These are phyloP conservation scores for Sporobolomyces phaffii DNA, from an alignment of 768 basidiomycete species.

Conservation along the genomic window DNA sequence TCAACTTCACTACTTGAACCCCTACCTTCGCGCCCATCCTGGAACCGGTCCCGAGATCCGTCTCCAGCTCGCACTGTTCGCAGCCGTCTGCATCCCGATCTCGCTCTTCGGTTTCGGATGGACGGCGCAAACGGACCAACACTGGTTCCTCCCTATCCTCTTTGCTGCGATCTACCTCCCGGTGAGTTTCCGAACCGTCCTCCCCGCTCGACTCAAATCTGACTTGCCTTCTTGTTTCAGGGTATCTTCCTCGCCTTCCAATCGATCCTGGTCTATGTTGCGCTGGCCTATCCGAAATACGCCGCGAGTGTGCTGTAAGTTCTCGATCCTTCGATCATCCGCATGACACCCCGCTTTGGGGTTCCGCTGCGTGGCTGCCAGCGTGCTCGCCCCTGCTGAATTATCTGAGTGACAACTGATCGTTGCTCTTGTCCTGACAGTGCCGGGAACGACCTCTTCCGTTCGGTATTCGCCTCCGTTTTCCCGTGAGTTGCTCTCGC, in stretches of 20 bases:
- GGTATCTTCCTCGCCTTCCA: slow-evolving; percentile 27
- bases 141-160: slow-evolving; percentile 40
- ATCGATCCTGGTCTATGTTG: slow-evolving; percentile 13
- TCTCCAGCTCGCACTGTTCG: slow-evolving; percentile 31
- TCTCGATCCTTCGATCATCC: not conserved
- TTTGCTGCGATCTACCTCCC: slow-evolving; percentile 30
- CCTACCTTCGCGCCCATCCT: not conserved
- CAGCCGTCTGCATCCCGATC: slow-evolving; percentile 33
- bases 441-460: slow-evolving; percentile 47
- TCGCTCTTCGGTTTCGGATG: slow-evolving; percentile 42
- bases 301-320: slow-evolving; percentile 44
- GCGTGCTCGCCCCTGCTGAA: too few species aligned
- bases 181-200: not conserved
- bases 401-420: not conserved
- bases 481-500: slow-evolving; percentile 5
- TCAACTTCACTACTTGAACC: slow-evolving; percentile 8
- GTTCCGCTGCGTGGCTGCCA: too few species aligned
- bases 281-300: slow-evolving; percentile 37
- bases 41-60: slow-evolving; percentile 22
- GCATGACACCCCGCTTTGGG: too few species aligned
- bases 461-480: slow-evolving; percentile 43
- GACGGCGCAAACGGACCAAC: slow-evolving; percentile 36
- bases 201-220: not conserved
- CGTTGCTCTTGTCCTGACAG: not conserved
- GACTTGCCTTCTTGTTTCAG: not conserved